These are phyloP conservation scores for Pseudocercospora musae DNA, from an alignment of 2,329 filamentous ascomycete genomes.

Conservation along the genomic window DNA sequence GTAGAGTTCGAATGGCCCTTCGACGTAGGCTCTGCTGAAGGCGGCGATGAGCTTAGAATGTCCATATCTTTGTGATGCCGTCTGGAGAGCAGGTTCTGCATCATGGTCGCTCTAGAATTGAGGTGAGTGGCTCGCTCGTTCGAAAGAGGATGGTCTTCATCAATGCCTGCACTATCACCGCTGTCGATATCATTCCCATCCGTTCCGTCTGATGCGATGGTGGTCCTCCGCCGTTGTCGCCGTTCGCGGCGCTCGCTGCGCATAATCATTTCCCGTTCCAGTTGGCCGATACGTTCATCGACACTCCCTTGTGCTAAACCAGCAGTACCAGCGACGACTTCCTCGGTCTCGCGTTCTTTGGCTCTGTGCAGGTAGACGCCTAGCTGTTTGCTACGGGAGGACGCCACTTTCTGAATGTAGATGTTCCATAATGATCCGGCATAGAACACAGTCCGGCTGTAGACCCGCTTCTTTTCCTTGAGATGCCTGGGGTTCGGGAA, in stretches of 20 bases:
- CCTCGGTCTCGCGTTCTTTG: slow-evolving; percentile 53
- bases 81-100: slow-evolving; percentile 30
- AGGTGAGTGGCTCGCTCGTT: background rate
- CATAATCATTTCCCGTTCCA: slow-evolving; percentile 53
- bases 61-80: slow-evolving; percentile 28
- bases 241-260: slow-evolving; percentile 36
- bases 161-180: slow-evolving; percentile 46
- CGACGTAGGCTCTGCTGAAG: background rate
- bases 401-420: slow-evolving; percentile 59
- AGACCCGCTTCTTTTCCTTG: slow-evolving; percentile 59
- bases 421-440: slow-evolving; percentile 60
- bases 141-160: slow-evolving; percentile 33
- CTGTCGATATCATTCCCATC: slow-evolving; percentile 38
- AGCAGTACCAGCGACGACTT: slow-evolving; percentile 39
- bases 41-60: slow-evolving; percentile 15
- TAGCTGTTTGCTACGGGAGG: slow-evolving; percentile 54
- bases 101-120: slow-evolving; percentile 19
- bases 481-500: slow-evolving; percentile 55
- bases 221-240: slow-evolving; percentile 28
- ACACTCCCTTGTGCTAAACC: slow-evolving; percentile 44
- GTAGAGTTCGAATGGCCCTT: background rate
- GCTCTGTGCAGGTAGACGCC: slow-evolving; percentile 59
- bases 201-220: slow-evolving; percentile 13
- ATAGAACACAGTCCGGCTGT: slow-evolving; percentile 58
- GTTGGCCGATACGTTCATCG: slow-evolving; percentile 52